phyloP scores from a whole-genome alignment of 306 rosid genomes.

The Vachellia pachyceras region DNA sequence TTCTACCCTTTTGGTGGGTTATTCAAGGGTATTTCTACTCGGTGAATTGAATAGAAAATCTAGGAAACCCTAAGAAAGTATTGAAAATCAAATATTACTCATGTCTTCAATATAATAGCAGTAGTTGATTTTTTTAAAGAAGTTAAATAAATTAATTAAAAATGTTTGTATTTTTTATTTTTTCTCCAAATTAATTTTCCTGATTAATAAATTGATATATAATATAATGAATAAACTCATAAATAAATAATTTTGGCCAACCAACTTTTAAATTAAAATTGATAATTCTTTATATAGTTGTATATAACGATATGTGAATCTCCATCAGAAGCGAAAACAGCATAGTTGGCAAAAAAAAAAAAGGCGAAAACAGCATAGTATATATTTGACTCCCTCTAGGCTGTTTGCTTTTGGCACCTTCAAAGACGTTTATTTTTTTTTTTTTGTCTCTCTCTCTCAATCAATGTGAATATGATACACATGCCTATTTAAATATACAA shows the following conservation, averaged over 20 bases:
- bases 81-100: no score
- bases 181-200: no score
- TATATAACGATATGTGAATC: neutral
- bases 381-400: slow-evolving; percentile 40
- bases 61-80: slow-evolving; percentile 4
- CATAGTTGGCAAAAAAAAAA: no score
- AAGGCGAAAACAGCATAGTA: no score
- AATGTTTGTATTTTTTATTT: no score
- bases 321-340: neutral
- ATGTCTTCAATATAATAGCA: no score
- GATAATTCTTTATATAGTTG: slow-evolving; percentile 6
- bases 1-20: slow-evolving; percentile 34
- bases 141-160: no score
- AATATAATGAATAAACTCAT: no score
- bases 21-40: slow-evolving; percentile 36
- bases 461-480: slow-evolving; percentile 23
- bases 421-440: slow-evolving; percentile 40
- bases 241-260: no score
- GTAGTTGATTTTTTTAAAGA: no score
- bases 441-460: neutral
- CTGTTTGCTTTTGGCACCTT: slow-evolving; percentile 29
- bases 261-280: no score
- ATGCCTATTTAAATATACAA: neutral
- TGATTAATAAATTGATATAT: no score
- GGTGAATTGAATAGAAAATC: slow-evolving; percentile 39